A percentile compares a stretch with the other conserved stretches of the same genome.
These are phyloP conservation scores for Ceratobasidium sp. DNA, from an alignment of 1,284 basidiomycete genomes.

Conservation along the genomic window DNA sequence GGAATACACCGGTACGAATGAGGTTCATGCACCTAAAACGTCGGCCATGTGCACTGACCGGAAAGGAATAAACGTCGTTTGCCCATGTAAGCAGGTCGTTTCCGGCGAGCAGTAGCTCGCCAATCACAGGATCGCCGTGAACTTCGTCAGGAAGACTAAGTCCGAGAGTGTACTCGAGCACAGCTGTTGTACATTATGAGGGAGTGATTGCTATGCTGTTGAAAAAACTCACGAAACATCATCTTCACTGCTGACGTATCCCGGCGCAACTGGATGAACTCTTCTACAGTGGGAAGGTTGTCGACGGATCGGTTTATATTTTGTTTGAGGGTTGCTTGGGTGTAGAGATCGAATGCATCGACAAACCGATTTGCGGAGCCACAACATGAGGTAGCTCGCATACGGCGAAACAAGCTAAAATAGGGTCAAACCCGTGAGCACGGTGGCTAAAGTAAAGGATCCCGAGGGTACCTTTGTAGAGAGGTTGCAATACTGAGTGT, in stretches of 20 bases:
- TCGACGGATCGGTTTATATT: slow-evolving; percentile 60
- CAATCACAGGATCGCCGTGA: slow-evolving; percentile 48
- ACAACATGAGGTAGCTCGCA: slow-evolving; percentile 60
- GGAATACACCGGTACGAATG: slow-evolving; percentile 37
- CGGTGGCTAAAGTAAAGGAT: slow-evolving; percentile 17
- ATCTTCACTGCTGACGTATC: slow-evolving; percentile 63
- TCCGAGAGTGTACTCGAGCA: slow-evolving; percentile 50
- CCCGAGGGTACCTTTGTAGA: slow-evolving; percentile 58
- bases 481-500: slow-evolving; percentile 63
- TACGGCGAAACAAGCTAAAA: slow-evolving; percentile 59
- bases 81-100: slow-evolving; percentile 51
- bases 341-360: slow-evolving; percentile 61
- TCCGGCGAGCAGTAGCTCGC: slow-evolving; percentile 45
- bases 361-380: slow-evolving; percentile 61
- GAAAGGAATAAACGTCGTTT: slow-evolving; percentile 51
- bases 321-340: slow-evolving; percentile 62
- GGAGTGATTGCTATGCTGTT: slow-evolving; percentile 14
- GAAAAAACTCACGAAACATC: slow-evolving; percentile 61
- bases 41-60: slow-evolving; percentile 32
- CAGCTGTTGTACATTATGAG: slow-evolving; percentile 54
- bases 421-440: slow-evolving; percentile 44
- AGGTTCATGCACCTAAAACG: slow-evolving; percentile 32
- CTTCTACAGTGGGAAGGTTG: slow-evolving; percentile 61
- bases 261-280: slow-evolving; percentile 64
- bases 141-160: slow-evolving; percentile 49